These are phyloP conservation scores for Babesia divergens DNA, from an alignment of 169 alveolate species.

Conservation along the genomic window DNA sequence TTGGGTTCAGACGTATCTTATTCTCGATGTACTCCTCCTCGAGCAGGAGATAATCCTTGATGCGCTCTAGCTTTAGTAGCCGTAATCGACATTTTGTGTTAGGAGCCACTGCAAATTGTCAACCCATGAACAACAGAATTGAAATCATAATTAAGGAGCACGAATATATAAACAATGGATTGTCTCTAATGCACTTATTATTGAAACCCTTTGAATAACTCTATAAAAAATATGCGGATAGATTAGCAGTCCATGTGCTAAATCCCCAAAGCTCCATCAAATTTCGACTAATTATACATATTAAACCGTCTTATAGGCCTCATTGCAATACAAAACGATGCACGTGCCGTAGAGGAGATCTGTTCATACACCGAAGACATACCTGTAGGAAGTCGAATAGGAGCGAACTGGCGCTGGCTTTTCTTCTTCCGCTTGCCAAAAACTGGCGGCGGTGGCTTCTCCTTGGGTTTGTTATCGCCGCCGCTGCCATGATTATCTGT, in stretches of 20 bases:
- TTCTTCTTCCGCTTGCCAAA: constrained; percentile 61
- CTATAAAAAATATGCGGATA: too few species aligned
- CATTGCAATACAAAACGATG: neutral
- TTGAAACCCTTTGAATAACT: too few species aligned
- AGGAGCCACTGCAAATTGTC: constrained; percentile 89
- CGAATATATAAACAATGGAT: too few species aligned
- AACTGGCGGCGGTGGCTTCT: constrained; percentile 43
- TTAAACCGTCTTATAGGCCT: too few species aligned
- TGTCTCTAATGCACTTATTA: too few species aligned
- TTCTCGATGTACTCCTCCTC: constrained; percentile 93
- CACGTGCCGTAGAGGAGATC: neutral
- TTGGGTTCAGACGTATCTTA: constrained; percentile 79
- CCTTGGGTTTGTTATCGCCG: constrained; percentile 16
- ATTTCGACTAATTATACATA: too few species aligned
- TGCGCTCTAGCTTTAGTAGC: constrained; percentile 88
- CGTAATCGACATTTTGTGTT: constrained; percentile 90
- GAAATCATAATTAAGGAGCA: too few species aligned
- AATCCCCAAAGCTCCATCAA: too few species aligned
- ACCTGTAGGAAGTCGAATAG: constrained; percentile 64
- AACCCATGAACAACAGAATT: too few species aligned
- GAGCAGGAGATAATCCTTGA: constrained; percentile 92
- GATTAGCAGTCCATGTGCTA: too few species aligned
- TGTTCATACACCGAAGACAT: neutral
- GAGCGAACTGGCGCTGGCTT: constrained; percentile 45
- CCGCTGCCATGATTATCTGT: constrained; percentile 19